A percentile compares a stretch with the other conserved stretches of the same genome.
Evolutionary conservation across 331 rosid genomes (phyloP).

Genomic region (Telfairia occidentalis): DNA sequence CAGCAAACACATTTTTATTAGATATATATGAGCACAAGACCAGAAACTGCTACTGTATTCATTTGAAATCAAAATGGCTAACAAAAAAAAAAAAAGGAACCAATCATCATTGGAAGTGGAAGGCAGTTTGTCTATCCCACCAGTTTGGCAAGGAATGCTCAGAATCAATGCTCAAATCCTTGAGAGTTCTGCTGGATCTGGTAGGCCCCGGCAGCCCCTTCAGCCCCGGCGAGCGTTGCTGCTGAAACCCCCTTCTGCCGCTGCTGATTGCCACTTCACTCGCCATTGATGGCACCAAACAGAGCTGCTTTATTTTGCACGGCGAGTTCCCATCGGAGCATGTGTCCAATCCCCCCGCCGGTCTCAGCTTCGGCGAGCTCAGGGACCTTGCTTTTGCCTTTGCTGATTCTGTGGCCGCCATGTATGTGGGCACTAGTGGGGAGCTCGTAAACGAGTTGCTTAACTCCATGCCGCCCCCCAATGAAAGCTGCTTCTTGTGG

Average conservation of each 20-base stretch:
- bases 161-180: conserved; percentile 66
- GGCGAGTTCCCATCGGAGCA: conserved; percentile 58
- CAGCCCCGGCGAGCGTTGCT: conserved; percentile 62
- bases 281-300: conserved; percentile 32
- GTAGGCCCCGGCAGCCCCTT: conserved; percentile 57
- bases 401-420: conserved; percentile 86
- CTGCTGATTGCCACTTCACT: conserved; percentile 31
- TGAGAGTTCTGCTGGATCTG: conserved; percentile 44
- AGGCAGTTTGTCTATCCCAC: conserved; percentile 27
- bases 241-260: conserved; percentile 17
- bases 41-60: not conserved
- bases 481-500: conserved; percentile 54
- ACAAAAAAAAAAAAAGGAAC: not conserved
- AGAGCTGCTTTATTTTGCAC: conserved; percentile 46
- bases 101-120: conserved; percentile 9
- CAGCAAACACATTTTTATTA: not conserved
- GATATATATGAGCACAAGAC: conserved; percentile 9
- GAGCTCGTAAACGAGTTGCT: conserved; percentile 41
- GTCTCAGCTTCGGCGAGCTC: conserved; percentile 58
- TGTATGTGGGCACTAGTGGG: conserved; percentile 66
- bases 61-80: not conserved
- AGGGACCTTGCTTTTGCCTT: conserved; percentile 56
- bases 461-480: conserved; percentile 35
- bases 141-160: conserved; percentile 46
- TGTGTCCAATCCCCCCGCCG: conserved; percentile 38